Percentiles rank a stretch among this genome's conserved stretches.
These are phyloP conservation scores for Xylaria curta DNA, from an alignment of 495 filamentous ascomycete species.

Conservation along the genomic window DNA sequence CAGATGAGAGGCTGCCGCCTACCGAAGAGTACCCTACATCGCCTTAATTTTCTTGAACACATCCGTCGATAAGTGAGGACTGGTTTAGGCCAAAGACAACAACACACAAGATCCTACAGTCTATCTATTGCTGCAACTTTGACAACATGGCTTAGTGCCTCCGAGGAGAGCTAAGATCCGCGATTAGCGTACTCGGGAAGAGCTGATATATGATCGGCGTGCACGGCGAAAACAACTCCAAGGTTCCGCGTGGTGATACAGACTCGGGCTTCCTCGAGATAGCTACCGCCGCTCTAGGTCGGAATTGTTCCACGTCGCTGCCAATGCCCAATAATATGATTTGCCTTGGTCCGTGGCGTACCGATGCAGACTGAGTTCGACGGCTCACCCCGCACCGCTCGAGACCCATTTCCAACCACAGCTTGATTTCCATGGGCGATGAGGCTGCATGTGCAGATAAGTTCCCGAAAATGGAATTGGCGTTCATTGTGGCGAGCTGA, in stretches of 20 bases:
- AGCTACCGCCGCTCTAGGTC: not conserved
- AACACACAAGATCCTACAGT: not conserved
- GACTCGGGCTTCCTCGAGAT: not conserved
- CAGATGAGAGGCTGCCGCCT: not conserved
- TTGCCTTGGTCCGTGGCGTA: not conserved
- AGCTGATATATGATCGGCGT: conserved; percentile 11
- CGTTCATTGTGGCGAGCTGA: conserved; percentile 15
- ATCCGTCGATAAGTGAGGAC: not conserved
- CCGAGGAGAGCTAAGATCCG: not conserved
- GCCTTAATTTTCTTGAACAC: not conserved
- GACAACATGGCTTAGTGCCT: not conserved
- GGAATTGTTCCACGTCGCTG: not conserved
- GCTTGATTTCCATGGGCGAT: not conserved
- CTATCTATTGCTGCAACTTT: not conserved
- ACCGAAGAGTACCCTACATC: not conserved
- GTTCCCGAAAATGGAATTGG: not conserved
- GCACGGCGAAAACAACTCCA: not conserved
- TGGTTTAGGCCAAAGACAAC: not conserved
- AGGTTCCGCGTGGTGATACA: not conserved
- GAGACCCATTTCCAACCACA: conserved; percentile 8
- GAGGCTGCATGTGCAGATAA: conserved; percentile 2
- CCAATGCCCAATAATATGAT: not conserved
- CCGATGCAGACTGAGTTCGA: not conserved
- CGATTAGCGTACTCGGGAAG: not conserved
- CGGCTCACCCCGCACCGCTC: not conserved